Evolutionary conservation across 176 grass and related monocot genomes (phyloP), one percentile per base, ranked within the genome.

Genomic region (Ensete glaucum): DNA sequence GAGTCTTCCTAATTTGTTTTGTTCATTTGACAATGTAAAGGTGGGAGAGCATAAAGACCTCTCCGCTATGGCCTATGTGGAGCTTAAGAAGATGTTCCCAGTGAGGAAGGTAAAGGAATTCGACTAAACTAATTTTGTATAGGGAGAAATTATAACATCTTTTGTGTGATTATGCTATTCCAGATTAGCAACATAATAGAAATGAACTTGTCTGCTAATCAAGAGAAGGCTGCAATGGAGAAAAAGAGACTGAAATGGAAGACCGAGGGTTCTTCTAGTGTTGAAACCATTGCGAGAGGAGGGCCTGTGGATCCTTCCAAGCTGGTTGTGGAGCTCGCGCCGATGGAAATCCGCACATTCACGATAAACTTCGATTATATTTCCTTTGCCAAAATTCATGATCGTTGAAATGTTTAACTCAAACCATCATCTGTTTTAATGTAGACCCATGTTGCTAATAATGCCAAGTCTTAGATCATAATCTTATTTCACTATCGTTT

Each of bases 311-410:
- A 98, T 88, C 80, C 82, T 59, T 80, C 81, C 0, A 76, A 91
- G 63, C 80, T 89, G 24, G 12, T 89, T 1, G 88, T 98, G 0
- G 84, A 93, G 75, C 73, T 98, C 56, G 88, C 82, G 1, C 94
- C 90, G 8, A 98, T 98, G 94, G 94, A 98, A 81, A 93, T 98
- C 55, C 94, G 94, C 78, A 98, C 90, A 49, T 98, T 98, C 65
- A 13, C 93, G 49, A 13, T 98, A 49, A 90, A 34, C 65, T 91
- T 93, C 8, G 16, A 69, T 21, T 59, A 82, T 53, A 53, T 29
- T 53, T 49, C 62, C 62, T 68, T 69, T 52, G 52, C 9, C 23
- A 4, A 58, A 1, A 52, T 77, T n/a, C 20, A 21, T 16, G 72
- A 74, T 57, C 22, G 22, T 53, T 74, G 52, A 58, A 74, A 17